phyloP scores from a whole-genome alignment of 2,329 filamentous ascomycete species.

The Scolecobasidium constrictum region DNA sequence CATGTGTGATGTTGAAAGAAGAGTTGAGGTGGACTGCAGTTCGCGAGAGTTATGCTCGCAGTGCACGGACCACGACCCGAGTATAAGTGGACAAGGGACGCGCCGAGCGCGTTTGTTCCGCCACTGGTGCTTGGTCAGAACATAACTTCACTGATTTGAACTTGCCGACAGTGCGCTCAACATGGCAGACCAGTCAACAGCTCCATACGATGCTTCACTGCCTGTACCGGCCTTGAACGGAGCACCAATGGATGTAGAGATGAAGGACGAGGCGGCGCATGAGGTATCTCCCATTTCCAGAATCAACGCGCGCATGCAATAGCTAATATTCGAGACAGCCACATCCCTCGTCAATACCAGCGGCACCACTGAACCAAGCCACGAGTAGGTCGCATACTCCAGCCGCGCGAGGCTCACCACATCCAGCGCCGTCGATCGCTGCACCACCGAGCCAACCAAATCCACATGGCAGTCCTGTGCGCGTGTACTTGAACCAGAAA shows the following conservation, averaged over 20 bases:
- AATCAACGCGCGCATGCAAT: background rate
- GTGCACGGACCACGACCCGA: no score
- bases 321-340: background rate
- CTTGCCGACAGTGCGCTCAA: background rate
- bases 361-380: background rate
- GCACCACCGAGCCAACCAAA: constrained; percentile 25
- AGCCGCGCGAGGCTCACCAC: constrained; percentile 8
- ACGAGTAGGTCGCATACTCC: background rate
- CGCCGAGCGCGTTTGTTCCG: no score
- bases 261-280: background rate
- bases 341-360: background rate
- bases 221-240: background rate
- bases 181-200: background rate
- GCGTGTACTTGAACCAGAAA: constrained; percentile 38
- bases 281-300: background rate
- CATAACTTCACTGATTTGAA: no score
- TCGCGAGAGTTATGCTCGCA: no score
- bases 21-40: no score
- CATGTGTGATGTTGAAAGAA: no score
- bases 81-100: no score
- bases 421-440: background rate
- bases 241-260: background rate
- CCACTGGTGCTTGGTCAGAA: no score
- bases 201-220: background rate
- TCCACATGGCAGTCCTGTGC: constrained; percentile 35